A percentile compares a stretch with the other conserved stretches of the same genome.
Conservation (phyloP, 495 filamentous ascomycete genomes). For the Neurospora sp. region DNA sequence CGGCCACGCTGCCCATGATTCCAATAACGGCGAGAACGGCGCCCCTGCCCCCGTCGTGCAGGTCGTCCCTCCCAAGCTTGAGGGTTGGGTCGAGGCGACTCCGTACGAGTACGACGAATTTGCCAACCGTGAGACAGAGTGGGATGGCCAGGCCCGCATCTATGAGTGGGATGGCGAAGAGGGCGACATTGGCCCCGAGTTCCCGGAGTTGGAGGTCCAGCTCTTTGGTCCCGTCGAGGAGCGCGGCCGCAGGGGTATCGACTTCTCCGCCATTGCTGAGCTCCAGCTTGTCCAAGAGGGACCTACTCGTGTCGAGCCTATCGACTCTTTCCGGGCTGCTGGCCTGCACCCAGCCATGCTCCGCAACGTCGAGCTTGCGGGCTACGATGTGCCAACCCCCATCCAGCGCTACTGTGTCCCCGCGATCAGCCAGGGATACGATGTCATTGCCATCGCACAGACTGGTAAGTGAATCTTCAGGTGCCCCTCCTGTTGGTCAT, state of each 20-base stretch:
- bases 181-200: conserved; percentile 70
- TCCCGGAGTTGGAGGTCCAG: conserved; percentile 55
- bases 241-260: conserved; percentile 28
- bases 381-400: conserved; percentile 59
- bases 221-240: conserved; percentile 51
- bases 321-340: conserved; percentile 58
- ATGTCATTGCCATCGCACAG: conserved; percentile 81
- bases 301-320: conserved; percentile 38
- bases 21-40: background rate
- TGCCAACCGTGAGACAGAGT: conserved; percentile 15
- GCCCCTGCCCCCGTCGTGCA: conserved; percentile 2
- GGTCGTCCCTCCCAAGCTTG: conserved; percentile 2
- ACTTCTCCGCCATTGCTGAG: conserved; percentile 44
- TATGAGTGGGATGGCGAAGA: conserved; percentile 84
- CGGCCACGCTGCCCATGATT: background rate
- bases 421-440: conserved; percentile 57
- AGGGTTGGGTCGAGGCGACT: conserved; percentile 44
- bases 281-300: conserved; percentile 55
- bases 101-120: conserved; percentile 47
- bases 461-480: conserved; percentile 56
- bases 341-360: conserved; percentile 79
- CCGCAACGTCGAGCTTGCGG: conserved; percentile 61
- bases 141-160: conserved; percentile 41
- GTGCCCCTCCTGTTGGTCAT: background rate
- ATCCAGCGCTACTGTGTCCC: conserved; percentile 82